Conservation (phyloP, 2,329 filamentous ascomycete species). For the Delphinella strobiligena region DNA sequence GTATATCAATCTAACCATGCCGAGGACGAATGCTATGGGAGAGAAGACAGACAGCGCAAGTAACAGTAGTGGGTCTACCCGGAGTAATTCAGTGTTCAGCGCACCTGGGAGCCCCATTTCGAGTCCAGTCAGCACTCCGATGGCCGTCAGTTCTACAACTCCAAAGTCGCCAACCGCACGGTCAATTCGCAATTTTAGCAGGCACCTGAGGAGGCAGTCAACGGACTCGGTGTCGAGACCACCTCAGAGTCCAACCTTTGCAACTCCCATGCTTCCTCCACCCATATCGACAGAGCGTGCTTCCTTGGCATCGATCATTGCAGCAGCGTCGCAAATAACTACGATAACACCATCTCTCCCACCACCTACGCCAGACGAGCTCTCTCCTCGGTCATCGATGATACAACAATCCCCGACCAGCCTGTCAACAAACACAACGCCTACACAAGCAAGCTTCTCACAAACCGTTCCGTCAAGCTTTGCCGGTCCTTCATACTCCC, state of each 20-base stretch:
- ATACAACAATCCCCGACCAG: too few relatives aligned
- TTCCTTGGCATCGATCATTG: not conserved
- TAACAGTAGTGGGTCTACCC: not conserved
- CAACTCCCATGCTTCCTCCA: constrained; percentile 9
- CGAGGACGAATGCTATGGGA: not conserved
- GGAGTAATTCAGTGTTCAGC: constrained; percentile 8
- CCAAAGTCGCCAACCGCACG: not conserved
- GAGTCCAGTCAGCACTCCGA: constrained; percentile 2
- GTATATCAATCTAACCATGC: not conserved
- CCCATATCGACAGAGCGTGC: not conserved
- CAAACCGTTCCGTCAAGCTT: too few relatives aligned
- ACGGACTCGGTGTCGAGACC: constrained; percentile 7
- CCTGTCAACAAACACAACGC: too few relatives aligned
- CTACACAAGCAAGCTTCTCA: too few relatives aligned
- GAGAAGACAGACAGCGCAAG: not conserved
- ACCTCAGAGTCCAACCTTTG: constrained; percentile 10
- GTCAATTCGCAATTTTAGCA: constrained; percentile 20
- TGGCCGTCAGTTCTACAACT: not conserved
- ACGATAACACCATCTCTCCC: not conserved
- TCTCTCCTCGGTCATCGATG: not conserved
- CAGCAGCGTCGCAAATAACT: not conserved
- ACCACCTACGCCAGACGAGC: not conserved
- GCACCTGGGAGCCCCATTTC: not conserved
- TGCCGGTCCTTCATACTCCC: not conserved
- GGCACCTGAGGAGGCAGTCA: constrained; percentile 16